phyloP scores from a whole-genome alignment of 257 asterid species.

The Jacaranda copaia region DNA sequence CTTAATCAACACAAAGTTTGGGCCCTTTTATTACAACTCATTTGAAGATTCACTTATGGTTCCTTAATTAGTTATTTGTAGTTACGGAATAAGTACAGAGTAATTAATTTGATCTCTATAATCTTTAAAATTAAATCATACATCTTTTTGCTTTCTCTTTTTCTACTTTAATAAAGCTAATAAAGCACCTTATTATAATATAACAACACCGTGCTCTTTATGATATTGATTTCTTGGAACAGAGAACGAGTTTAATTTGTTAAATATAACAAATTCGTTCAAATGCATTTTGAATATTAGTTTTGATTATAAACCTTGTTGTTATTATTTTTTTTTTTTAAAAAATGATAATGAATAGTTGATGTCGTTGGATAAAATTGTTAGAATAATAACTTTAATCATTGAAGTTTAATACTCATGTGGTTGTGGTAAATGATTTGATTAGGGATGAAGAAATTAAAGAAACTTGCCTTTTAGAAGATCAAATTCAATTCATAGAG shows the following conservation, averaged over 20 bases:
- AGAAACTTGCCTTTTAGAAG: too few relatives aligned
- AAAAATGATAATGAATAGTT: too few relatives aligned
- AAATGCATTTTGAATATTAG: too few relatives aligned
- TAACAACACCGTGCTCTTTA: background rate
- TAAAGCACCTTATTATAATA: conserved; percentile 14
- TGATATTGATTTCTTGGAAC: background rate
- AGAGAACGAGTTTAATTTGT: background rate
- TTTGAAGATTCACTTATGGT: conserved; percentile 29
- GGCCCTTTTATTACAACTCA: conserved; percentile 37
- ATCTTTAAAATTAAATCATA: conserved; percentile 12
- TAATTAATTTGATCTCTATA: background rate
- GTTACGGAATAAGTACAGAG: conserved; percentile 8
- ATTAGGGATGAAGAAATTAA: too few relatives aligned
- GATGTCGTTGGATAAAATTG: too few relatives aligned
- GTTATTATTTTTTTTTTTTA: too few relatives aligned
- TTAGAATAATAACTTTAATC: too few relatives aligned
- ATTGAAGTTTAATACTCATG: too few relatives aligned
- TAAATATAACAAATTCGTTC: too few relatives aligned
- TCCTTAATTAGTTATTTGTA: conserved; percentile 5
- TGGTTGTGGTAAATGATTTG: too few relatives aligned
- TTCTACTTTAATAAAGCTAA: conserved; percentile 42
- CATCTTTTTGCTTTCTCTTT: conserved; percentile 27
- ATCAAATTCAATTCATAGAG: too few relatives aligned
- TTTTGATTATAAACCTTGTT: too few relatives aligned
- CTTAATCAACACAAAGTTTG: conserved; percentile 31